Conservation (phyloP, 352 stramenopile genomes). For the Pythium pyrilobum region DNA sequence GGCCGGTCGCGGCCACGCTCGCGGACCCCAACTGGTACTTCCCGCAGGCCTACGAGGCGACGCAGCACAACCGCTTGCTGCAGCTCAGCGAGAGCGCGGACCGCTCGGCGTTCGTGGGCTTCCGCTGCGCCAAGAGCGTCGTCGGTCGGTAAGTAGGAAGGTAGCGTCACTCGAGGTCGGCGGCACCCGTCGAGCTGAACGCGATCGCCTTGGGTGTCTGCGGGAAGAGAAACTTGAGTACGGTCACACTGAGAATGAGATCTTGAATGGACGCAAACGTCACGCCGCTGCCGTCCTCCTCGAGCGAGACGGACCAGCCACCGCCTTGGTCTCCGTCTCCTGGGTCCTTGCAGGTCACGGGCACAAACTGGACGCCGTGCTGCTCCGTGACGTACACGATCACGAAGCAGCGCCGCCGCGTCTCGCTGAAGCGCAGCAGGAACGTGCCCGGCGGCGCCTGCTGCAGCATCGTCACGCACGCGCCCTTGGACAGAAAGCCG, state of each 20-base stretch:
- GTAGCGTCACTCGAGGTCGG: no score
- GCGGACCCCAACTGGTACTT: conserved; percentile 87
- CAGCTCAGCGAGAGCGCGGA: conserved; percentile 73
- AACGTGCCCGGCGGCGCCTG: conserved; percentile 65
- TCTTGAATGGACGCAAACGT: conserved; percentile 61
- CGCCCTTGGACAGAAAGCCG: conserved; percentile 79
- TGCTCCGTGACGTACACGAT: conserved; percentile 65
- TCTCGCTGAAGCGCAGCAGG: conserved; percentile 78
- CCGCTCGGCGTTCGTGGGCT: conserved; percentile 63
- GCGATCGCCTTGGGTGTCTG: conserved; percentile 71
- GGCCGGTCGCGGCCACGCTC: conserved; percentile 56
- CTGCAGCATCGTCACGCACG: conserved; percentile 71
- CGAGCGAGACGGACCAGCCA: conserved; percentile 59
- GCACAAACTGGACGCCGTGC: conserved; percentile 67
- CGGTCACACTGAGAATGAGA: conserved; percentile 69
- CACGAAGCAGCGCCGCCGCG: conserved; percentile 51
- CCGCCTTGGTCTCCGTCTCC: conserved; percentile 2
- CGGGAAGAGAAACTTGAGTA: conserved; percentile 77
- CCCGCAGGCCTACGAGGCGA: conserved; percentile 46
- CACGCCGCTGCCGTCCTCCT: conserved; percentile 41
- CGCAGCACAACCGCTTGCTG: conserved; percentile 75
- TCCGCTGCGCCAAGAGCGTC: conserved; percentile 55
- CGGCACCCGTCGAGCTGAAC: no score
- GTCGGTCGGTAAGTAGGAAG: conserved; percentile 6
- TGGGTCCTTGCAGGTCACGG: conserved; percentile 40